These are phyloP conservation scores for Colletotrichum sidae DNA, from an alignment of 2,329 filamentous ascomycete species.

Conservation along the genomic window DNA sequence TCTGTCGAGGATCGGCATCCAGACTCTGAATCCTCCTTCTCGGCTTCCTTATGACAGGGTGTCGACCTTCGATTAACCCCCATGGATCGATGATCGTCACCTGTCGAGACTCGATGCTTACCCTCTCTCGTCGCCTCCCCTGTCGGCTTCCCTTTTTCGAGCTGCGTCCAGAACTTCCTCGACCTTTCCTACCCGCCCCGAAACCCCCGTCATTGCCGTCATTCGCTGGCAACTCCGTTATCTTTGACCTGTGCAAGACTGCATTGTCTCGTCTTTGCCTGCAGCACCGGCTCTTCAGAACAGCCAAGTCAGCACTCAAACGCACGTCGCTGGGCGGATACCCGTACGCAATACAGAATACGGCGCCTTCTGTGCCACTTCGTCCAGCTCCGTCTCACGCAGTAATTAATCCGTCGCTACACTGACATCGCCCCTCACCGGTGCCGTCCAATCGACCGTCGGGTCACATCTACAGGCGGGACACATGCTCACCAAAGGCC, in stretches of 20 bases:
- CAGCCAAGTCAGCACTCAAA: no score
- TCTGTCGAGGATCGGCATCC: constrained; percentile 13
- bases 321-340: not conserved
- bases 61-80: constrained; percentile 12
- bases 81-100: constrained; percentile 25
- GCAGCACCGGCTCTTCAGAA: not conserved
- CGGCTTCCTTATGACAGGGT: not conserved
- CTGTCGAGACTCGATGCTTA: constrained; percentile 17
- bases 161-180: constrained; percentile 29
- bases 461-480: not conserved
- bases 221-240: constrained; percentile 23
- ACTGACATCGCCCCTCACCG: not conserved
- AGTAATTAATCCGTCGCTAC: not conserved
- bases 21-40: not conserved
- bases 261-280: not conserved
- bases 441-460: no score
- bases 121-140: constrained; percentile 12
- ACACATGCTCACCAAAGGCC: no score
- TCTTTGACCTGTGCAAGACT: constrained; percentile 2
- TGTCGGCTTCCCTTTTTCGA: constrained; percentile 25
- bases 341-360: not conserved
- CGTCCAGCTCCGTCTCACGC: constrained; percentile 29
- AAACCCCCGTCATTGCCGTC: constrained; percentile 1
- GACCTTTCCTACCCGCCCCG: not conserved
- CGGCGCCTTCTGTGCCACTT: not conserved